Evolutionary conservation across 2,329 filamentous ascomycete species (phyloP).

Genomic region (Pseudopyrenochaeta lycopersici): DNA sequence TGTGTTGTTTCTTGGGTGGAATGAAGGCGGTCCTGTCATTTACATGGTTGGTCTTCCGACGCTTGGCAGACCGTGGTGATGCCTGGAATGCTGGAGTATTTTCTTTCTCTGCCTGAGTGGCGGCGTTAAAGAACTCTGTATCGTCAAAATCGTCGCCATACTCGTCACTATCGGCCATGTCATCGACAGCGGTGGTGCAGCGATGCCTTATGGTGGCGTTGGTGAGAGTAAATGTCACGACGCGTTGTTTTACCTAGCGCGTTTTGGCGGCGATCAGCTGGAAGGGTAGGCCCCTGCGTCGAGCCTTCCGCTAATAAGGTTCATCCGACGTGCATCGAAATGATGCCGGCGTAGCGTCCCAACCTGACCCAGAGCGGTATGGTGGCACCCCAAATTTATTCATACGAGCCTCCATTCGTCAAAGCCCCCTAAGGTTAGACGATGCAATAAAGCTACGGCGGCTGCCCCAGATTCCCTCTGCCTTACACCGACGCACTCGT

Average conservation of each 20-base stretch:
- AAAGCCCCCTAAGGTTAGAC: slow-evolving; percentile 1
- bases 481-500: slow-evolving; percentile 27
- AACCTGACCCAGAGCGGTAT: slow-evolving; percentile 11
- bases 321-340: slow-evolving; percentile 23
- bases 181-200: slow-evolving; percentile 18
- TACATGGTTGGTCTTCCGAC: slow-evolving; percentile 40
- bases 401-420: slow-evolving; percentile 5
- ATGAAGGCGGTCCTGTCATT: slow-evolving; percentile 32
- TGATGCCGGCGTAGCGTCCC: neutral
- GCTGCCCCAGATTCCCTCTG: slow-evolving; percentile 15
- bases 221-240: slow-evolving; percentile 19
- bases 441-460: slow-evolving; percentile 9
- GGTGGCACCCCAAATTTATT: slow-evolving; percentile 16
- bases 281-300: slow-evolving; percentile 25
- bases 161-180: slow-evolving; percentile 58
- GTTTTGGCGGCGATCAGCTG: slow-evolving; percentile 30
- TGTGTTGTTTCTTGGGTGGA: slow-evolving; percentile 28
- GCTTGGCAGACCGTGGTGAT: slow-evolving; percentile 49
- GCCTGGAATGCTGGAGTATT: slow-evolving; percentile 41
- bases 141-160: slow-evolving; percentile 72
- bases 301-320: slow-evolving; percentile 23
- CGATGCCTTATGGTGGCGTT: slow-evolving; percentile 23
- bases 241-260: slow-evolving; percentile 36
- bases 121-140: slow-evolving; percentile 70
- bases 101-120: slow-evolving; percentile 60